These are phyloP conservation scores for Suillus decipiens DNA, from an alignment of 768 basidiomycete genomes.

Conservation along the genomic window DNA sequence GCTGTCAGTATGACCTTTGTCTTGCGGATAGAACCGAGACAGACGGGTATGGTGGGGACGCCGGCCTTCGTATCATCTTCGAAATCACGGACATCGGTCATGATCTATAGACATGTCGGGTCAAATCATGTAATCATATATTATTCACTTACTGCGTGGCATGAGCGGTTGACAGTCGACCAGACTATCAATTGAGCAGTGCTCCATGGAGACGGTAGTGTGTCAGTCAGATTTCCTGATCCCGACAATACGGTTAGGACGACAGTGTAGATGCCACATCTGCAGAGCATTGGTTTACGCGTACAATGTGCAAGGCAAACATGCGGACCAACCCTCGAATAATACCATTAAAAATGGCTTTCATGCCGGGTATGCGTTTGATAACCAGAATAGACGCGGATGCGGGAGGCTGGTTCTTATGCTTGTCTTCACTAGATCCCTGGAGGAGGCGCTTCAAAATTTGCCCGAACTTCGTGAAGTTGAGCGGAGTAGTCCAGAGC, in stretches of 20 bases:
- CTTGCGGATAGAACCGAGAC: not conserved
- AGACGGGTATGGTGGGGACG: not conserved
- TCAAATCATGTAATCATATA: not conserved
- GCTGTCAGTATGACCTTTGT: not conserved
- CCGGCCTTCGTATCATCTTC: not conserved
- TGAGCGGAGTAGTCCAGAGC: too few species aligned
- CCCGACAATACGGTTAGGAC: not conserved
- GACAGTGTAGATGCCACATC: not conserved
- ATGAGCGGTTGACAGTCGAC: not conserved
- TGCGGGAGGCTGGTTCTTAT: too few species aligned
- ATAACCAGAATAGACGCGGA: too few species aligned
- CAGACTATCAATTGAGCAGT: not conserved
- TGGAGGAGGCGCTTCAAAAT: too few species aligned
- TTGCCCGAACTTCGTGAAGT: too few species aligned
- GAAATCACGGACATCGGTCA: not conserved
- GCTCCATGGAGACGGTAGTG: not conserved
- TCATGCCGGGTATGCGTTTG: too few species aligned
- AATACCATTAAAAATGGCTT: too few species aligned
- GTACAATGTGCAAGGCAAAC: not conserved
- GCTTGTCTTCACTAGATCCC: too few species aligned
- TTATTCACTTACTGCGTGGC: not conserved
- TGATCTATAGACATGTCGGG: not conserved
- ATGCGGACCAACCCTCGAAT: too few species aligned
- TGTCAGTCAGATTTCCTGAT: not conserved
- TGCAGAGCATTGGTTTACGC: not conserved